Conservation (phyloP, 495 filamentous ascomycete species). For the Aspergillus kassunensis region DNA sequence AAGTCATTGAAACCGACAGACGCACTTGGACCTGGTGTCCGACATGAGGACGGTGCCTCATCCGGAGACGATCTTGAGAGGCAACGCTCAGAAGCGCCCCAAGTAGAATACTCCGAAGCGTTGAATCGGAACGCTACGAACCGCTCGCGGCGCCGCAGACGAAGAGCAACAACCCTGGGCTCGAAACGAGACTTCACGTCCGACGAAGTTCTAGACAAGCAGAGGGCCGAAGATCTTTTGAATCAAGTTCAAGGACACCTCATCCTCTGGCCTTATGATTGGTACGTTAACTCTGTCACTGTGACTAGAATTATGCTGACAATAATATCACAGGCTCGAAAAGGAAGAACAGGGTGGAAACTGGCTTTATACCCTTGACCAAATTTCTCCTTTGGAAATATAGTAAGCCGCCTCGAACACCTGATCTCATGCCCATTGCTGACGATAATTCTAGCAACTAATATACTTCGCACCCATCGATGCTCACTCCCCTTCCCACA, state of each 20-base stretch:
- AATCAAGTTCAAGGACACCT: conserved; percentile 81
- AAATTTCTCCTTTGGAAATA: conserved; percentile 92
- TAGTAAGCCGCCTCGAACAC: conserved; percentile 63
- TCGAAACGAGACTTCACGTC: conserved; percentile 66
- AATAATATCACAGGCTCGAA: conserved; percentile 50
- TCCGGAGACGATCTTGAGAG: conserved; percentile 32
- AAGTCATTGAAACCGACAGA: conserved; percentile 37
- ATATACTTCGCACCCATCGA: background rate
- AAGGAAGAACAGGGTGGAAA: conserved; percentile 89
- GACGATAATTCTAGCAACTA: conserved; percentile 1
- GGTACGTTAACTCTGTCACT: conserved; percentile 41
- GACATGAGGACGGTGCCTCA: conserved; percentile 20
- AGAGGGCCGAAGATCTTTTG: conserved; percentile 76
- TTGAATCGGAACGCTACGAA: conserved; percentile 43
- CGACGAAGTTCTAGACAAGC: conserved; percentile 68
- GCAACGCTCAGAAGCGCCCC: conserved; percentile 29
- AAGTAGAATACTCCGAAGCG: conserved; percentile 47
- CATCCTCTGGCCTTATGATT: conserved; percentile 91
- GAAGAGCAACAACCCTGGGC: conserved; percentile 73
- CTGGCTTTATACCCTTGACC: conserved; percentile 95
- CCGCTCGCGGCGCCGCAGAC: conserved; percentile 49
- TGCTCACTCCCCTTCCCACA: no score
- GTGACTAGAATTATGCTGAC: background rate
- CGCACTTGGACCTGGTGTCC: conserved; percentile 16
- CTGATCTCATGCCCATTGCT: background rate